phyloP scores from a whole-genome alignment of 2,329 filamentous ascomycete genomes.

The Didymella segeticola region DNA sequence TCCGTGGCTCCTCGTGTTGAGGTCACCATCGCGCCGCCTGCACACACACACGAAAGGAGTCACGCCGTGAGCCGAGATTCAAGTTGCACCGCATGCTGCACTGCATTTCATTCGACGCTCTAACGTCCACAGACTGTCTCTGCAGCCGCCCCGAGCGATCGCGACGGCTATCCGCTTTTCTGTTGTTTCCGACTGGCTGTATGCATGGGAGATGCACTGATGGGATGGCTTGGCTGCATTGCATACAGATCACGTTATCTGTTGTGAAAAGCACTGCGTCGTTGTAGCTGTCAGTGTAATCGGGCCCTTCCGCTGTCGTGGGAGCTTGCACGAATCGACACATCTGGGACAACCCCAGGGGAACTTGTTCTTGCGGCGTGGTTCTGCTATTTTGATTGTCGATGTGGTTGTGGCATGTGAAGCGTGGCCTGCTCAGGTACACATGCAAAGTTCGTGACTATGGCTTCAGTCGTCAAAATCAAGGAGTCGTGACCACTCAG shows the following conservation, averaged over 20 bases:
- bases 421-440: background rate
- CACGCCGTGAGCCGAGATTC: constrained; percentile 20
- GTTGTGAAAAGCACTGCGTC: constrained; percentile 7
- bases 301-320: constrained; percentile 16
- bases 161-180: constrained; percentile 30
- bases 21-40: constrained; percentile 14
- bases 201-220: constrained; percentile 21
- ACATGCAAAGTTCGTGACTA: background rate
- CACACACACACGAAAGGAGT: constrained; percentile 30
- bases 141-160: constrained; percentile 28
- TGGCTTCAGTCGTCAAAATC: constrained; percentile 35
- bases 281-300: constrained; percentile 12
- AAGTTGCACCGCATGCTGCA: constrained; percentile 33
- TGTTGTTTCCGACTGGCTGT: constrained; percentile 41
- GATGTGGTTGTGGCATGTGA: background rate
- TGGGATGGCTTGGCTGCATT: constrained; percentile 43
- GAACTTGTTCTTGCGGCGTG: background rate
- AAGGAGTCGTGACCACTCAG: constrained; percentile 52
- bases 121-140: constrained; percentile 18
- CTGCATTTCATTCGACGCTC: constrained; percentile 25
- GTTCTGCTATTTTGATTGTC: constrained; percentile 1
- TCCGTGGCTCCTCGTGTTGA: constrained; percentile 1
- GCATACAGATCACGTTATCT: constrained; percentile 39
- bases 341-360: background rate
- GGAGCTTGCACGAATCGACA: constrained; percentile 9